phyloP scores from a whole-genome alignment of 345 rosid species.

The Gossypium ekmanianum region DNA sequence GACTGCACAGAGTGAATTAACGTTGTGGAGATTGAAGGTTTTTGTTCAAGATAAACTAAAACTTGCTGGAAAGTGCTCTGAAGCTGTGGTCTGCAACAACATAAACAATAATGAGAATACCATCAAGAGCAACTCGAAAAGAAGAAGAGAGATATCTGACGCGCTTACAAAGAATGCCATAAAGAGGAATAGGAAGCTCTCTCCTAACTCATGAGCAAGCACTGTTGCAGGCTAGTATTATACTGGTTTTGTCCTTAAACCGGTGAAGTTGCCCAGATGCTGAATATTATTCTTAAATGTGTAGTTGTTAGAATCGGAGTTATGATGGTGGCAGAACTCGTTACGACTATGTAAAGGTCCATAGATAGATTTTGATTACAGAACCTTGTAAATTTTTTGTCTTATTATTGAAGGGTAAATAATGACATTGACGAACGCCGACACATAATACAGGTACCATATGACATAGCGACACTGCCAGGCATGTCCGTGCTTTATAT shows the following conservation, averaged over 20 bases:
- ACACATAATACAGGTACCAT: too few relatives aligned
- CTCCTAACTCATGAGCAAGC: slow-evolving; percentile 15
- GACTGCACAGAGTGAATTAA: slow-evolving; percentile 47
- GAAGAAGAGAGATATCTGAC: slow-evolving; percentile 49
- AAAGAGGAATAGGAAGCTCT: slow-evolving; percentile 47
- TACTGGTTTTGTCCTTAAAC: neutral
- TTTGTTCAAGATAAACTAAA: slow-evolving; percentile 62
- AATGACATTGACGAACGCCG: neutral
- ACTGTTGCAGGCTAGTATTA: neutral
- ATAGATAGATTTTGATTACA: neutral
- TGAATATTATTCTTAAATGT: neutral
- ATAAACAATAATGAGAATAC: slow-evolving; percentile 25
- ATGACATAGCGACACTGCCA: too few relatives aligned
- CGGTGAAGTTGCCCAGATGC: slow-evolving; percentile 2
- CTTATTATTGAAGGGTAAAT: neutral
- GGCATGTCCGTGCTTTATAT: too few relatives aligned
- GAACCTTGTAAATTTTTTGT: neutral
- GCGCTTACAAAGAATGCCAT: slow-evolving; percentile 41
- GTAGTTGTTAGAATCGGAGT: neutral
- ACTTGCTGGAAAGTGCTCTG: slow-evolving; percentile 38
- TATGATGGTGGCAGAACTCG: neutral
- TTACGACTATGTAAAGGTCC: neutral
- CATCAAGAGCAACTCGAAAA: slow-evolving; percentile 39
- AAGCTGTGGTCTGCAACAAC: slow-evolving; percentile 35
- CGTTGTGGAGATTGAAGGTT: slow-evolving; percentile 71